Evolutionary conservation across 75 land plant genomes (phyloP), one percentile per base, ranked within the genome.

Genomic region (Pinus albicaulis): DNA sequence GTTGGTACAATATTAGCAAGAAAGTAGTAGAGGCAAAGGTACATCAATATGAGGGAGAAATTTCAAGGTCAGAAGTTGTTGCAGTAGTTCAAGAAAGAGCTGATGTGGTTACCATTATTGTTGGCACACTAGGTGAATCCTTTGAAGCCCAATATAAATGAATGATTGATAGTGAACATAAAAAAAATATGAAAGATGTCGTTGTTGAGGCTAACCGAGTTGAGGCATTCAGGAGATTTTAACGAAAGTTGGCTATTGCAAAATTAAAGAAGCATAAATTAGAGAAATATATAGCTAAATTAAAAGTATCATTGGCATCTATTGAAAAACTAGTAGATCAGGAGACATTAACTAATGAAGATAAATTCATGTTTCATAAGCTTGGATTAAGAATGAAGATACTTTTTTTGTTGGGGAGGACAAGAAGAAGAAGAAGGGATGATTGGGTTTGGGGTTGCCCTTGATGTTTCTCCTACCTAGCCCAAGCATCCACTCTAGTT

Each of bases 281-380:
- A 73, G 97, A 88, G 76, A 86, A 55, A 70, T 80, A 89, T 17
- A 77, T 94, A 56, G 55, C 90, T 3, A 92, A 89, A 60, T 82
- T 94, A 59, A 91, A 92, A 72, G 82, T 79, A 59, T 79, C 85
- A 34, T 82, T 90, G 87, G 68, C 86, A 28, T 92, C 90, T 36
- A 79, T 75, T 56, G 78, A 73, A 36, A 91, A 92, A 26, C 79
- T 82, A 44, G 86, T 82, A 85, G 97, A 94, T 74, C 85, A 79
- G 61, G 97, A 94, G 77, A 88, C 87, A 57, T 85, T 94, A 63
- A 89, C 95, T 22, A 86, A 92, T 61, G 97, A 94, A 80, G 97
- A 94, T 62, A 72, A 89, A 48, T 82, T 83, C 75, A 92, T 92
- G 85, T 90, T 82, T 72, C 90, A 88, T 22, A 82, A 84, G 74